Conservation (phyloP, 2,329 filamentous ascomycete species). For the Lecanicillium sp. region DNA sequence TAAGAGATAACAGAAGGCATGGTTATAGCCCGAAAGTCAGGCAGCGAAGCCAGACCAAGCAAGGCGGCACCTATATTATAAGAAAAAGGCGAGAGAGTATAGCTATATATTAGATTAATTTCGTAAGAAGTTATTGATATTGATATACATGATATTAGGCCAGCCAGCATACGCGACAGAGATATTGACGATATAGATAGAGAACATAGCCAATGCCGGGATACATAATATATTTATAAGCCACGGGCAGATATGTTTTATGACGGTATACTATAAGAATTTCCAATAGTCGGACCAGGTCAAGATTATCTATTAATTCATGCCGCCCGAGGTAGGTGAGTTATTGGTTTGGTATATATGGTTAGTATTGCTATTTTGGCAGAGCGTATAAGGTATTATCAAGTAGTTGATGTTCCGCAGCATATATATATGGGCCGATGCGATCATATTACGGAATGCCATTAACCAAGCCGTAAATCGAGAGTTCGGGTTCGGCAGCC, state of each 20-base stretch:
- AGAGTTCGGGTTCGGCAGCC: too few species aligned
- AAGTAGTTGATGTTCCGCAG: not conserved
- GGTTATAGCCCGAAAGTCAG: too few species aligned
- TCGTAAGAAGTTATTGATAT: not conserved
- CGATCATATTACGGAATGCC: not conserved
- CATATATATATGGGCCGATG: not conserved
- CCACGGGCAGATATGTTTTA: not conserved
- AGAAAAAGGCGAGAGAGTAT: not conserved
- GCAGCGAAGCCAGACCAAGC: too few species aligned
- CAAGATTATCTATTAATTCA: not conserved
- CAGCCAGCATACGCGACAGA: not conserved
- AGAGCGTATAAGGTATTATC: not conserved
- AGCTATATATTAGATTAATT: not conserved
- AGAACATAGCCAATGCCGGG: not conserved
- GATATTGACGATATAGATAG: not conserved
- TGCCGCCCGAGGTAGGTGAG: not conserved
- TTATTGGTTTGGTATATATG: slow-evolving; percentile 1
- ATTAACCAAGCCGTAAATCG: too few species aligned
- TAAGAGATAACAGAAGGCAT: not conserved
- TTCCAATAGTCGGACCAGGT: not conserved
- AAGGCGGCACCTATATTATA: not conserved
- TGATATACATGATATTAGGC: not conserved
- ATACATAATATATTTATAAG: not conserved
- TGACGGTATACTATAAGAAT: slow-evolving; percentile 2
- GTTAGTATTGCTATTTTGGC: too few species aligned